Conservation (phyloP, 208 protist genomes). For the Trichomonas tenax region DNA sequence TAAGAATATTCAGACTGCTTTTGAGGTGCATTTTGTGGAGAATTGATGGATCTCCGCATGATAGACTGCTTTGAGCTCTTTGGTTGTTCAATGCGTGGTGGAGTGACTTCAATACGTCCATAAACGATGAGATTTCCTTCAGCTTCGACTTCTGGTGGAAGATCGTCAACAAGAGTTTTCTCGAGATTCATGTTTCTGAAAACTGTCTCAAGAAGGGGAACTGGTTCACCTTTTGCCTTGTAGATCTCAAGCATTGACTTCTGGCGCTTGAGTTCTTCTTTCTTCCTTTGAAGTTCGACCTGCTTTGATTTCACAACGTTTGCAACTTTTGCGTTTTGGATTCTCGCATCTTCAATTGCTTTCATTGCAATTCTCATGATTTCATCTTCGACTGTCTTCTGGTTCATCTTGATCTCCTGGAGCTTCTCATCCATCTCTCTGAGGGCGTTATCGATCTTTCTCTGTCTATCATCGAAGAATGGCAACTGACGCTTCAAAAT, state of each 20-base stretch:
- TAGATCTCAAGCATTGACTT: background rate
- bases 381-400: background rate
- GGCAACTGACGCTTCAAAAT: background rate
- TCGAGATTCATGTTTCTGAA: background rate
- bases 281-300: background rate
- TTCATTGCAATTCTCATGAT: background rate
- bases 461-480: background rate
- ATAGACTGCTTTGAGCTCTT: no score
- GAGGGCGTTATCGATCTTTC: background rate
- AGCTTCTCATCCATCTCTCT: background rate
- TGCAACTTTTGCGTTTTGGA: no score
- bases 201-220: background rate
- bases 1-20: background rate
- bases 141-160: background rate
- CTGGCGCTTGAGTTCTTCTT: background rate
- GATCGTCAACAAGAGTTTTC: background rate
- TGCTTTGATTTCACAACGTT: background rate
- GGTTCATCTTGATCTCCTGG: background rate
- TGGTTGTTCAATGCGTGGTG: background rate
- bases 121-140: background rate
- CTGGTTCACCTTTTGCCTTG: background rate
- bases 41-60: background rate
- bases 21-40: background rate
- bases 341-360: background rate
- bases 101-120: background rate